A percentile compares a stretch with the other conserved stretches of the same genome.
phyloP scores from a whole-genome alignment of 768 basidiomycete species.

The Mycena rebaudengoi region DNA sequence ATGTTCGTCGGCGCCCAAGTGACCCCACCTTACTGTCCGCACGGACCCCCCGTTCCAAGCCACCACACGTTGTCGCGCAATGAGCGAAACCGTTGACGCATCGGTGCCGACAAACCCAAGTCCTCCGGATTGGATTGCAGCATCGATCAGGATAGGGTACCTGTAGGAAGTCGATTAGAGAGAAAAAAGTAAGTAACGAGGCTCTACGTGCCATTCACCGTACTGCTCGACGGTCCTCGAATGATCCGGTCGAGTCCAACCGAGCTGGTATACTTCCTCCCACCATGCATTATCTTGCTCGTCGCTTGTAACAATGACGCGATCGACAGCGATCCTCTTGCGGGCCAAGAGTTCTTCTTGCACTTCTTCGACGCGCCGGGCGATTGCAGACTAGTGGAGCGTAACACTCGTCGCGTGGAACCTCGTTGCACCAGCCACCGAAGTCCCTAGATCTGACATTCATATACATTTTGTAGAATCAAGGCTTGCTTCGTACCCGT shows the following conservation, averaged over 20 bases:
- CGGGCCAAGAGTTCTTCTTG: constrained; percentile 35
- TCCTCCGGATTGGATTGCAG: constrained; percentile 55
- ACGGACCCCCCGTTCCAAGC: constrained; percentile 55
- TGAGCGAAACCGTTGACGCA: constrained; percentile 54
- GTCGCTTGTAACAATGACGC: constrained; percentile 51
- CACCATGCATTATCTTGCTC: constrained; percentile 44
- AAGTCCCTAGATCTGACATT: too few relatives aligned
- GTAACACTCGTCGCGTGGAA: constrained; percentile 38
- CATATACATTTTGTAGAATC: too few relatives aligned
- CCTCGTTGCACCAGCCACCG: constrained; percentile 32
- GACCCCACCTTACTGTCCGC: constrained; percentile 48
- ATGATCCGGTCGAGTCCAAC: constrained; percentile 44
- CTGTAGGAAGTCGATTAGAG: too few relatives aligned
- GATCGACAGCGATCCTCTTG: constrained; percentile 29
- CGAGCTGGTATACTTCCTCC: constrained; percentile 34
- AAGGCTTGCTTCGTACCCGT: too few relatives aligned
- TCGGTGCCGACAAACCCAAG: constrained; percentile 61
- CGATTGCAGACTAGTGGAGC: constrained; percentile 38
- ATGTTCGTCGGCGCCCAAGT: too few relatives aligned
- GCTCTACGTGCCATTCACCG: constrained; percentile 45
- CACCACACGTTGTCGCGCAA: constrained; percentile 52
- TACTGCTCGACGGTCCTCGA: constrained; percentile 41
- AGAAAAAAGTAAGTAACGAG: too few relatives aligned
- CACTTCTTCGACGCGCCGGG: constrained; percentile 40
- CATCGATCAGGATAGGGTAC: constrained; percentile 58